A percentile compares a stretch with the other conserved stretches of the same genome.
Conservation (phyloP, 371 early-diverging fungal species). For the Mucor saturninus region DNA sequence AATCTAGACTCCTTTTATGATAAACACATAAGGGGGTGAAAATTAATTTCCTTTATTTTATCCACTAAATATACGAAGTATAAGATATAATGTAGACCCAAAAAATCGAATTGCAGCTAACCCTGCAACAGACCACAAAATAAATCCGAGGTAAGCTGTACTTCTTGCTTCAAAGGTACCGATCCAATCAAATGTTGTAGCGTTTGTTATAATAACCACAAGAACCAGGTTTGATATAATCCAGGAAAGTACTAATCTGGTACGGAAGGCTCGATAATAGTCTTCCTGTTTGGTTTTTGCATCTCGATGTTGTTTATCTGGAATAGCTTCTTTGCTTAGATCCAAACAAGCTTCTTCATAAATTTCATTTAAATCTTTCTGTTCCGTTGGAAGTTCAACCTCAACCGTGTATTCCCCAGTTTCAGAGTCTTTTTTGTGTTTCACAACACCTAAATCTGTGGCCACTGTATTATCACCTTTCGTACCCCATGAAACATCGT, state of each 20-base stretch:
- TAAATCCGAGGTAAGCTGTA: slow-evolving; percentile 69
- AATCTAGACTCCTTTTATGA: background rate
- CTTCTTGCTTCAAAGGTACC: slow-evolving; percentile 25
- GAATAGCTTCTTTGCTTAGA: slow-evolving; percentile 48
- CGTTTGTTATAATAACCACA: slow-evolving; percentile 50
- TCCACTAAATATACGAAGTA: slow-evolving; percentile 37
- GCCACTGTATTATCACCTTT: slow-evolving; percentile 77
- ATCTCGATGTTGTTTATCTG: slow-evolving; percentile 63
- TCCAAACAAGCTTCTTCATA: slow-evolving; percentile 70
- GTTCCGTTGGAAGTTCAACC: slow-evolving; percentile 77
- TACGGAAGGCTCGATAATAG: slow-evolving; percentile 84
- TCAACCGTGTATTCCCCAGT: slow-evolving; percentile 46
- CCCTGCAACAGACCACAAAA: slow-evolving; percentile 84
- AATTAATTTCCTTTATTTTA: background rate
- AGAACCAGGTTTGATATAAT: slow-evolving; percentile 78
- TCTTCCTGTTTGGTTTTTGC: slow-evolving; percentile 83
- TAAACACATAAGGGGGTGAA: background rate
- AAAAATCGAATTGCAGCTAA: slow-evolving; percentile 78
- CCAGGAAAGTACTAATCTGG: slow-evolving; percentile 81
- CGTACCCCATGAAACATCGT: slow-evolving; percentile 96
- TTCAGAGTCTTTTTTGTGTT: slow-evolving; percentile 37
- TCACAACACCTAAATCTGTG: slow-evolving; percentile 52
- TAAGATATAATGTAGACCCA: slow-evolving; percentile 74
- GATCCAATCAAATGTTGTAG: slow-evolving; percentile 42
- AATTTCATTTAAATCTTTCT: slow-evolving; percentile 75